Percentiles rank a stretch among this genome's conserved stretches.
Evolutionary conservation across 768 basidiomycete species (phyloP).

Genomic region (Russula brevipes): DNA sequence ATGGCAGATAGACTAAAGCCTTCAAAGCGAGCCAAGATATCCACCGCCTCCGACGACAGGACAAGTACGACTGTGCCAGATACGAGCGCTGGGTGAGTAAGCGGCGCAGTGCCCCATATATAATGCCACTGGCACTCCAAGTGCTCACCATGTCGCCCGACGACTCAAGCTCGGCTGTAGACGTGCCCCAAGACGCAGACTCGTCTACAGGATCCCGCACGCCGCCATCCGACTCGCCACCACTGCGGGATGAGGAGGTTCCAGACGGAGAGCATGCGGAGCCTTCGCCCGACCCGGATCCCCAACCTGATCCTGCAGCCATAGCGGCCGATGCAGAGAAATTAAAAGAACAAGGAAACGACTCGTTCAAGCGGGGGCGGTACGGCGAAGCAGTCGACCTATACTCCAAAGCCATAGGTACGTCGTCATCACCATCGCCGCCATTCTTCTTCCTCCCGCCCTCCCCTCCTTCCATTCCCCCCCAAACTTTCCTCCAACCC

Average conservation of each 20-base stretch:
- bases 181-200: not conserved
- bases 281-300: not conserved
- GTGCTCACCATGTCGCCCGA: slow-evolving; percentile 10
- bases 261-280: not conserved
- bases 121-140: not conserved
- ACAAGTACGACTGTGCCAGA: not conserved
- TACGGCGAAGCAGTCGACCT: slow-evolving; percentile 66
- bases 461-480: not conserved
- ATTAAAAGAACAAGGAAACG: slow-evolving; percentile 71
- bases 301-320: slow-evolving; percentile 31
- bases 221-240: slow-evolving; percentile 5
- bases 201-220: not conserved
- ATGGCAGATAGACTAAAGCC: not conserved
- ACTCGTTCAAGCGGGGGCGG: slow-evolving; percentile 59
- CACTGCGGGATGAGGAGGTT: not conserved
- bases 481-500: not conserved
- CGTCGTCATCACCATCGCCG: not conserved
- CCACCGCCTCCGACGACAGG: not conserved
- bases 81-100: slow-evolving; percentile 15
- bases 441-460: not conserved
- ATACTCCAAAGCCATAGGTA: slow-evolving; percentile 74
- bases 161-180: slow-evolving; percentile 2
- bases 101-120: not conserved
- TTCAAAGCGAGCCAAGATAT: not conserved
- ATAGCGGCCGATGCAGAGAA: slow-evolving; percentile 49